Conservation (phyloP, 2,329 filamentous ascomycete species). For the Whalleya microplaca region DNA sequence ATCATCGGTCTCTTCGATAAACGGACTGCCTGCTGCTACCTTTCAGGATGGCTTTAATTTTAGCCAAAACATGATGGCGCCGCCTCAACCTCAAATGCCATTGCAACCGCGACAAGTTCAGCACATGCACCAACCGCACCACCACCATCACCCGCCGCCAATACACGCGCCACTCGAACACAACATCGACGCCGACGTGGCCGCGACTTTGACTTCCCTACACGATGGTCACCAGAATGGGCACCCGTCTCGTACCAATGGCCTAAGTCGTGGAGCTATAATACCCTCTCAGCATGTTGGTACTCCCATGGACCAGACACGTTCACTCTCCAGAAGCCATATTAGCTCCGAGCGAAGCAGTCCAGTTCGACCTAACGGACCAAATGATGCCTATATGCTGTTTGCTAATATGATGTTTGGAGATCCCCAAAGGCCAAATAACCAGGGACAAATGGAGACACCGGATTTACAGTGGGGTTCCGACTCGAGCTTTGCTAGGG, state of each 20-base stretch:
- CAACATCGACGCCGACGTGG: constrained; percentile 32
- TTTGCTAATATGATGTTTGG: constrained; percentile 50
- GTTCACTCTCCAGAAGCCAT: constrained; percentile 20
- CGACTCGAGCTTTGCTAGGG: constrained; percentile 63
- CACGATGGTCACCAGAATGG: constrained; percentile 32
- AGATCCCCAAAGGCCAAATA: constrained; percentile 20
- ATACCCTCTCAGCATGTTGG: constrained; percentile 23
- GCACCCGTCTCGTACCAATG: constrained; percentile 20
- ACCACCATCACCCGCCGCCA: constrained; percentile 21
- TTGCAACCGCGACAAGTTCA: constrained; percentile 10
- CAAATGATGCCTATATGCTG: constrained; percentile 30
- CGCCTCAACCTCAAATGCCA: constrained; percentile 36
- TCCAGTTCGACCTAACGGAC: constrained; percentile 29
- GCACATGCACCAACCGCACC: constrained; percentile 32
- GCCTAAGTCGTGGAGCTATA: constrained; percentile 18
- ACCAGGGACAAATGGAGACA: constrained; percentile 40
- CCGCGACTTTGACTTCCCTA: constrained; percentile 36
- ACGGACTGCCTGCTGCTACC: constrained; percentile 30
- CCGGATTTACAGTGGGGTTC: constrained; percentile 67
- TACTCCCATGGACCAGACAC: constrained; percentile 22
- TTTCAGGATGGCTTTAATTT: constrained; percentile 36
- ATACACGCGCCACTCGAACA: constrained; percentile 29
- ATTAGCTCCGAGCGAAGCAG: constrained; percentile 21
- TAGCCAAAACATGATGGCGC: constrained; percentile 28
- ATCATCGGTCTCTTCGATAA: constrained; percentile 32